Base-by-base conservation (phyloP, 257 asterid species). In the Forsythia suspensa region DNA sequence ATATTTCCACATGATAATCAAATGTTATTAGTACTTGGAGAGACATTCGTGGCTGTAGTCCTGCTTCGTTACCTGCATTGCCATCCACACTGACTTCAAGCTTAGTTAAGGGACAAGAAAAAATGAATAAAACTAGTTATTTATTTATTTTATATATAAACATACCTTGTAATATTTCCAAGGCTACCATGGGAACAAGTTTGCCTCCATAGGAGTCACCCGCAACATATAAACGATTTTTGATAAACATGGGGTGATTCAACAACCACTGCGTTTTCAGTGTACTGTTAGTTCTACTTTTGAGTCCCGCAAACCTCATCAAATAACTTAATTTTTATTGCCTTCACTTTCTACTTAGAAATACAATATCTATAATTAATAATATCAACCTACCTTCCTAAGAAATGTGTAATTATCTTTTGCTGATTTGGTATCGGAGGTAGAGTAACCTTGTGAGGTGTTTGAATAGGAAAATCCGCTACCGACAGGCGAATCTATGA, bases 391-490 rank as follows among this genome's bases (percentile, higher is more conserved):
- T 43, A 81, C 84, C 81, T 81, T 81, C 59, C 77, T 76, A 75
- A 75, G 38, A 51, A 82, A 82, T 8, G 10, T 34, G 51, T 78
- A 75, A 70, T 40, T 74, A 8, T 78, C 39, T 8, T 15, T 11
- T 1, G 72, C 20, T 0, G 72, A 5, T 79, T 57, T 79, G 12
- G 83, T 82, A 52, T 82, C 86, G 0, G 41, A 24, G n/a, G 65
- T 1, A 55, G 8, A 2, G 77, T 78, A 82, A 43, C 73, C 36
- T 74, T 69, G 39, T 29, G 82, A 4, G 39, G 70, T 69, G 8
- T 48, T 69, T 1, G 85, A 38, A 18, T 82, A 82, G 2, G 85
- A 82, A 69, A 82, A 82, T 74, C 85, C 85, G 46, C 82, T 57
- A 18, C 85, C 85, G 5, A 44, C 80, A 2, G 85, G 85, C 4